Evolutionary conservation across 177 flowering plant species (phyloP).

Genomic region (Vitis hybrid): DNA sequence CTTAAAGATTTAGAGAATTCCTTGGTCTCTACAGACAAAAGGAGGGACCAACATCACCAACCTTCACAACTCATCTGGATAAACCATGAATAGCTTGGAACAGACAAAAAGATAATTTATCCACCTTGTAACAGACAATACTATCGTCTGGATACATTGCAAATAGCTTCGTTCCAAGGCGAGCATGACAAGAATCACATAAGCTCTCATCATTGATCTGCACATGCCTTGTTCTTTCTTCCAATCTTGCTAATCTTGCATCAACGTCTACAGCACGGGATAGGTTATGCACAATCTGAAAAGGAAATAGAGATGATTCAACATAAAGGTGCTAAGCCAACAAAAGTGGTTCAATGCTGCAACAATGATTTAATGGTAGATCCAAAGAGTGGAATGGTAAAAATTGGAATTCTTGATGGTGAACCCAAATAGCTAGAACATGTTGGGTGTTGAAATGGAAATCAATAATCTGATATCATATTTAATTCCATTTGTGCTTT

Average conservation of each 20-base stretch:
- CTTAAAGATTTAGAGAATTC: too few species aligned
- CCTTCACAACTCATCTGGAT: too few species aligned
- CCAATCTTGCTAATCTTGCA: conserved; percentile 75
- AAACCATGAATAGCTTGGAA: neutral
- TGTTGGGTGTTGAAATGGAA: too few species aligned
- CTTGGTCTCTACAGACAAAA: too few species aligned
- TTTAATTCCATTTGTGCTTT: too few species aligned
- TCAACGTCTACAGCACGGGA: conserved; percentile 81
- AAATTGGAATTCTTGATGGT: too few species aligned
- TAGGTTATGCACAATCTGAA: conserved; percentile 81
- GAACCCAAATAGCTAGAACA: too few species aligned
- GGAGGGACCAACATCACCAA: too few species aligned
- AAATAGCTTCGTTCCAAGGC: conserved; percentile 97
- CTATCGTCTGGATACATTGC: conserved; percentile 99
- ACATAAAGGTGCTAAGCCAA: neutral
- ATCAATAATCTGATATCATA: too few species aligned
- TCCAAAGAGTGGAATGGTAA: too few species aligned
- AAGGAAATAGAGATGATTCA: neutral
- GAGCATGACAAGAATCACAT: conserved; percentile 98
- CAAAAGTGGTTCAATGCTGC: too few species aligned
- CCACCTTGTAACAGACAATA: conserved; percentile 94
- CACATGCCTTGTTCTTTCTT: conserved; percentile 86
- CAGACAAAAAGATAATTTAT: conserved; percentile 15
- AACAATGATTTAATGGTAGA: too few species aligned
- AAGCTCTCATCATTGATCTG: conserved; percentile 95